A percentile compares a stretch with the other conserved stretches of the same genome.
phyloP scores from a whole-genome alignment of 1,139 yeast species.

The Chernovozyma aurita region DNA sequence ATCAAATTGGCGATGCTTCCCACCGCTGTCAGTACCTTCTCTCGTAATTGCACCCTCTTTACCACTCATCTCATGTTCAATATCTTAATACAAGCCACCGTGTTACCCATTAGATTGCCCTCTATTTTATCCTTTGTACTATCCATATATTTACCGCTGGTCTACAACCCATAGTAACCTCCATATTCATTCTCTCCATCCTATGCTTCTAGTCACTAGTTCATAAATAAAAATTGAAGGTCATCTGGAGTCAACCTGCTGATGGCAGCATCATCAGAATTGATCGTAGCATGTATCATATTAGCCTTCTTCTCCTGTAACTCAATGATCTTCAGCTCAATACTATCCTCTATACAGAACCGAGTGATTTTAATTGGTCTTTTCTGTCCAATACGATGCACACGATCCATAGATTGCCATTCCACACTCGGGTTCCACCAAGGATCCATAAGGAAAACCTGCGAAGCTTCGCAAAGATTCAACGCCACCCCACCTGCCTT shows the following conservation, averaged over 20 bases:
- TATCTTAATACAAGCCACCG: too few species aligned
- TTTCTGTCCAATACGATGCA: conserved; percentile 93
- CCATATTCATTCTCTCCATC: too few species aligned
- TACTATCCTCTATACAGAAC: conserved; percentile 91
- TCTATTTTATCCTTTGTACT: too few species aligned
- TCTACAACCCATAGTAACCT: too few species aligned
- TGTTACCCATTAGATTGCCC: too few species aligned
- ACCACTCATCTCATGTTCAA: too few species aligned
- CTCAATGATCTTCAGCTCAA: conserved; percentile 92
- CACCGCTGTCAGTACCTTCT: too few species aligned
- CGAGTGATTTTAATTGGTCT: conserved; percentile 93
- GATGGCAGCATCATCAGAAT: conserved; percentile 86
- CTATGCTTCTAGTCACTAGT: too few species aligned
- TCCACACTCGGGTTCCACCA: conserved; percentile 99
- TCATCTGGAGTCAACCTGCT: conserved; percentile 87
- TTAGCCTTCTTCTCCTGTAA: conserved; percentile 95
- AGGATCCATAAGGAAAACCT: conserved; percentile 90
- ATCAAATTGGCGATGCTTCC: too few species aligned
- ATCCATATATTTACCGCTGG: too few species aligned
- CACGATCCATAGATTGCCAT: conserved; percentile 98
- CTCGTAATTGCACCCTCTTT: too few species aligned
- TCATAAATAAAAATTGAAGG: conserved; percentile 85
- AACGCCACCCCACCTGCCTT: conserved; percentile 99
- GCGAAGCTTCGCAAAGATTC: conserved; percentile 93
- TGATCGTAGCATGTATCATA: conserved; percentile 95